These are phyloP conservation scores for Penicillium coffeae DNA, from an alignment of 495 filamentous ascomycete species.

Conservation along the genomic window DNA sequence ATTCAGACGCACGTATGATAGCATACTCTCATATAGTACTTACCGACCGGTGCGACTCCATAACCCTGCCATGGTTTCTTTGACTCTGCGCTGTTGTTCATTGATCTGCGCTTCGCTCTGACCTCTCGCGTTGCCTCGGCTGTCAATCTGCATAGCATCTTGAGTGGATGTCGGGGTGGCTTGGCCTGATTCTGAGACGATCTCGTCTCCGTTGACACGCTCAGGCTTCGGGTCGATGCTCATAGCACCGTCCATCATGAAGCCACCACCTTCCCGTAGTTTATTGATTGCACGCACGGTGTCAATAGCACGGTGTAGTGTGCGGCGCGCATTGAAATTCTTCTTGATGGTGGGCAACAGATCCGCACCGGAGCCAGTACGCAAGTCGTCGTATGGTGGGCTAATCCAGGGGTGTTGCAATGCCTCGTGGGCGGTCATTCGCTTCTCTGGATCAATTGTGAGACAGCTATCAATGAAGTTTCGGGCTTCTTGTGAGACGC, in stretches of 20 bases:
- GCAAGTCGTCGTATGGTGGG: conserved; percentile 40
- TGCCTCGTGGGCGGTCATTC: conserved; percentile 94
- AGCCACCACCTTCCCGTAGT: conserved; percentile 74
- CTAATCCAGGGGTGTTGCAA: conserved; percentile 85
- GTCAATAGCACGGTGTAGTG: conserved; percentile 94
- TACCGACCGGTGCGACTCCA: conserved; percentile 41
- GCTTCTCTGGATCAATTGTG: conserved; percentile 78
- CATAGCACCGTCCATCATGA: conserved; percentile 77
- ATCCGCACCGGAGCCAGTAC: conserved; percentile 57
- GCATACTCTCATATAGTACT: conserved; percentile 19
- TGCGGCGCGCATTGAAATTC: conserved; percentile 96
- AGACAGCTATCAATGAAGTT: conserved; percentile 87
- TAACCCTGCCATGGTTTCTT: conserved; percentile 57
- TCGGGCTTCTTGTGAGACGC: conserved; percentile 78
- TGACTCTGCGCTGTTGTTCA: conserved; percentile 57
- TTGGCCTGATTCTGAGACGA: conserved; percentile 33
- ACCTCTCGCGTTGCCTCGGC: conserved; percentile 55
- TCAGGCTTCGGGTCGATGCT: conserved; percentile 59
- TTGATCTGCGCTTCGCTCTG: conserved; percentile 63
- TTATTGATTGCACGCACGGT: conserved; percentile 98
- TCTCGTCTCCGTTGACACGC: conserved; percentile 43
- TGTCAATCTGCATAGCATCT: conserved; percentile 49
- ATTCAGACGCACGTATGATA: background rate
- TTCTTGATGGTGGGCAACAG: conserved; percentile 92
- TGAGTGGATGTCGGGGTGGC: background rate